Percentiles rank a stretch among this genome's conserved stretches.
phyloP scores from a whole-genome alignment of 768 basidiomycete species.

The Boletales sp. region DNA sequence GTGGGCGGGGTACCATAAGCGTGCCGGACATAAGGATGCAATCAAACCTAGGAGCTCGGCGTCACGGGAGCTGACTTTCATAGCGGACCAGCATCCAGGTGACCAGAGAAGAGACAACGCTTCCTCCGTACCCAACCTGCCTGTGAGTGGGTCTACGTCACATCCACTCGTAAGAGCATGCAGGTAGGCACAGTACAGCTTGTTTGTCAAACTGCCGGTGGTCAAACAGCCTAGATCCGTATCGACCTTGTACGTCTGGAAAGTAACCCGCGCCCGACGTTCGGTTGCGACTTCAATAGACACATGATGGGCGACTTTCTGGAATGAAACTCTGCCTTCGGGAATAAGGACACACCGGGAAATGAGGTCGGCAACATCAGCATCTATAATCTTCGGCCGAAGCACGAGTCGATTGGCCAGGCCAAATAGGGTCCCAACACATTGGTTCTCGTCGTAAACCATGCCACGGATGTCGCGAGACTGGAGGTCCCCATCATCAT shows the following conservation, averaged over 20 bases:
- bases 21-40: slow-evolving; percentile 29
- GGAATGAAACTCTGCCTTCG: slow-evolving; percentile 35
- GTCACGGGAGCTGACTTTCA: slow-evolving; percentile 27
- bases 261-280: slow-evolving; percentile 6
- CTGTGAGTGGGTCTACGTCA: slow-evolving; percentile 42
- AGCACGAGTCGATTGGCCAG: slow-evolving; percentile 39
- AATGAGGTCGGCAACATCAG: background rate
- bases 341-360: slow-evolving; percentile 36
- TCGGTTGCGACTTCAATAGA: background rate
- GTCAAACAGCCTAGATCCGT: slow-evolving; percentile 23
- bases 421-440: slow-evolving; percentile 42
- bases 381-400: slow-evolving; percentile 20
- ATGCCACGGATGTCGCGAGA: slow-evolving; percentile 40
- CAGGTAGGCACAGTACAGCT: slow-evolving; percentile 39
- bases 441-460: slow-evolving; percentile 40
- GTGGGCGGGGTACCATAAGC: slow-evolving; percentile 38
- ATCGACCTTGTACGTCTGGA: slow-evolving; percentile 29
- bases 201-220: slow-evolving; percentile 14
- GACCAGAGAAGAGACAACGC: slow-evolving; percentile 39
- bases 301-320: slow-evolving; percentile 7
- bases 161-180: slow-evolving; percentile 41
- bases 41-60: slow-evolving; percentile 31
- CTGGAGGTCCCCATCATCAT: slow-evolving; percentile 32
- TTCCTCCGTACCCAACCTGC: slow-evolving; percentile 3
- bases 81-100: slow-evolving; percentile 36